Base-by-base conservation (phyloP, 2,329 filamentous ascomycete genomes). In the Catunica adiposa region DNA sequence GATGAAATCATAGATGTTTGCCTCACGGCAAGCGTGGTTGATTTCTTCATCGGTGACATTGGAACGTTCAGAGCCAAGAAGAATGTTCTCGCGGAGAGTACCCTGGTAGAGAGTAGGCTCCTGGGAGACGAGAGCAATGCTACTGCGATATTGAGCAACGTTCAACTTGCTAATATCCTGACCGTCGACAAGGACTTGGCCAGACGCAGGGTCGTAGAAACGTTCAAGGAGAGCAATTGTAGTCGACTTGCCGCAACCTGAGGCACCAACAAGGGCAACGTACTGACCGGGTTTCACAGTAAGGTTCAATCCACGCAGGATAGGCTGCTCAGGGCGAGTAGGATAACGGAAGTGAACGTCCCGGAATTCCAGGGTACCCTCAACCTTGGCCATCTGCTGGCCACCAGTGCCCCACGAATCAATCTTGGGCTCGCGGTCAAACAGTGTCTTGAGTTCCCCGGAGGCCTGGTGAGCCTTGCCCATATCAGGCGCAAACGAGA, bases 101-200 rank as follows among this genome's bases (percentile, higher is more conserved):
- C 90, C 92, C 67, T 94, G 89, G 69, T 96, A 98, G 0, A 98
- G 71, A 0, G 90, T 95, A 0, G 92, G 90, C 66, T 97, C 92
- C 66, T 97, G 92, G 34, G 84, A 89, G 14, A 98, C 90, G 8
- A 98, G 82, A 0, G 90, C 84, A 60, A 97, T 78, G 66, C 83
- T 80, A 17, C 77, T 82, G 54, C 92, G 83, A 70, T 96, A 96
- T 56, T 89, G 81, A 68, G 86, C 89, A 64, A 95, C 74, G 63
- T 94, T 90, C 51, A 96, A 73, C 9, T 74, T 75, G 58, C 80
- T 83, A 63, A 97, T 87, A 60, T 95, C 86, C 60, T 82, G 79
- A 56, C 82, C 87, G 63, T 97, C 90, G 17, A 97, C 75, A 58
- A 80, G 86, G 34, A 98, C 75, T 14, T 82, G 82, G 11, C 92